Percentiles rank a stretch among this genome's conserved stretches.
Conservation (phyloP, 257 asterid genomes). For the Agastache rugosa region DNA sequence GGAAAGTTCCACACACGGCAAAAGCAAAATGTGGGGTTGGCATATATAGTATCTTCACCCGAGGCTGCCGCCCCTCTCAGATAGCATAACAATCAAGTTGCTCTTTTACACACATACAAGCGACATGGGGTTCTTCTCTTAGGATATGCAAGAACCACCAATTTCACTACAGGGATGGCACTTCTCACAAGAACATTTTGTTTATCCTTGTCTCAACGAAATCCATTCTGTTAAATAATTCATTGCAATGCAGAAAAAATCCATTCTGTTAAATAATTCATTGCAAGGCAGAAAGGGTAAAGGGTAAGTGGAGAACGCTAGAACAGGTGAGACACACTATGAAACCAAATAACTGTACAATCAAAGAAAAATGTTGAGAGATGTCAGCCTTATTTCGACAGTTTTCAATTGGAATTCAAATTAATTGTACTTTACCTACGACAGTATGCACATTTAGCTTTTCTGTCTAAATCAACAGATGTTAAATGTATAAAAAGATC, state of each 20-base stretch:
- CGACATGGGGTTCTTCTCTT: neutral
- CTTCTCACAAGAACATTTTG: neutral
- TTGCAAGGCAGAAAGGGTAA: neutral
- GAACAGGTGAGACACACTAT: neutral
- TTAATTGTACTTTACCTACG: neutral
- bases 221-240: neutral
- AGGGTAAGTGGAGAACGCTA: neutral
- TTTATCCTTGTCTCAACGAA: neutral
- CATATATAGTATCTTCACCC: neutral
- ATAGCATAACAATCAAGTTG: neutral
- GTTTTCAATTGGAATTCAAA: slow-evolving; percentile 2
- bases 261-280: neutral
- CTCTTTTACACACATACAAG: neutral
- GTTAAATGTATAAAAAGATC: neutral
- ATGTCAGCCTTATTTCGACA: neutral
- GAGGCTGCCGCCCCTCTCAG: neutral
- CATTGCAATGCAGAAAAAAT: too few relatives aligned
- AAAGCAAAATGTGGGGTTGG: neutral
- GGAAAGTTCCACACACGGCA: neutral
- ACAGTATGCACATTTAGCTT: neutral
- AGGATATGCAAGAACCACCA: neutral
- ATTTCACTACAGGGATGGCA: neutral
- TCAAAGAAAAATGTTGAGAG: neutral
- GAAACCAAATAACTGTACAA: neutral
- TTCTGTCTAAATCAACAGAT: neutral